These are phyloP conservation scores for Puccinia brachypodii DNA, from an alignment of 1,284 basidiomycete genomes.

Conservation along the genomic window DNA sequence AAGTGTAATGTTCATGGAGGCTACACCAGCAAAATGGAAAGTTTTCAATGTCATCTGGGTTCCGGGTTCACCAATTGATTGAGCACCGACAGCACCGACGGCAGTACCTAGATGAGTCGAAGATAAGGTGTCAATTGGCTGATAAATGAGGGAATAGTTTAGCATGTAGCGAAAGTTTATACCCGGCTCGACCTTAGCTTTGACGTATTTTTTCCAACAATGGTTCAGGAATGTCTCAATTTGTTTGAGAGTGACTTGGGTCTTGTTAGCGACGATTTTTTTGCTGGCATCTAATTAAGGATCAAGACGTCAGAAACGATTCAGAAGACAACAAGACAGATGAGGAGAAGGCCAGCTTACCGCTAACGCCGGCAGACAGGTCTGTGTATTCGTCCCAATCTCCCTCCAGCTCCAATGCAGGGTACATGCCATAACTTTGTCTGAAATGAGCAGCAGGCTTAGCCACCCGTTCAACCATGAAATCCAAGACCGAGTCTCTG, in stretches of 20 bases:
- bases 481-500: slow-evolving; percentile 71
- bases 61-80: slow-evolving; percentile 98
- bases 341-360: slow-evolving; percentile 59
- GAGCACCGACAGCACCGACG: slow-evolving; percentile 96
- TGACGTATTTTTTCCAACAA: slow-evolving; percentile 87
- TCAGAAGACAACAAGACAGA: background rate
- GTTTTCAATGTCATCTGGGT: slow-evolving; percentile 99
- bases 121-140: background rate
- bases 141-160: background rate
- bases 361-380: slow-evolving; percentile 70
- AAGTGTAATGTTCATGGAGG: slow-evolving; percentile 99
- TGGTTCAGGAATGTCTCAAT: slow-evolving; percentile 76
- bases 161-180: background rate
- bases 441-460: slow-evolving; percentile 70
- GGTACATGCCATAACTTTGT: slow-evolving; percentile 77
- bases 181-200: slow-evolving; percentile 93
- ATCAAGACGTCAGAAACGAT: background rate
- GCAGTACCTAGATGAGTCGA: slow-evolving; percentile 63
- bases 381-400: slow-evolving; percentile 79
- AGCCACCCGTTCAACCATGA: slow-evolving; percentile 71
- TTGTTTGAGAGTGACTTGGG: slow-evolving; percentile 83
- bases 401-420: slow-evolving; percentile 71
- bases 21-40: slow-evolving; percentile 99
- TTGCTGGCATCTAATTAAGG: slow-evolving; percentile 34
- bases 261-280: slow-evolving; percentile 78